Conservation (phyloP, 1,284 basidiomycete species). For the Trichosporon sp. region DNA sequence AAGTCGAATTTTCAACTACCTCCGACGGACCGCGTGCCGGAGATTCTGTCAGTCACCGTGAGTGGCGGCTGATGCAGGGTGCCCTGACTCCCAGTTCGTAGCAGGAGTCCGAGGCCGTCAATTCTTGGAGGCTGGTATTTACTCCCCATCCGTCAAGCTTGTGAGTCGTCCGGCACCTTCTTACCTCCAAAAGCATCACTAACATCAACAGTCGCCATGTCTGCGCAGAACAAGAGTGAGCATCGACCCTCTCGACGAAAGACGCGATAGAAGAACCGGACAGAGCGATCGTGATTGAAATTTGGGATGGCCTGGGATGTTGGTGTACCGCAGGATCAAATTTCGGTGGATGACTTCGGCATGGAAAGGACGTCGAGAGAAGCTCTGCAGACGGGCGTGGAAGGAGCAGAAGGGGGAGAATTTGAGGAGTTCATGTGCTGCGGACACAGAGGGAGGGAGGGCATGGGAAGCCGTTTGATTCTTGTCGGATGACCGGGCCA, state of each 20-base stretch:
- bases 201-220: constrained; percentile 6
- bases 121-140: constrained; percentile 2
- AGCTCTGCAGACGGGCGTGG: too few species aligned
- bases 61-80: neutral
- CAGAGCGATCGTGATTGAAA: neutral
- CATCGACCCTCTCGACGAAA: neutral
- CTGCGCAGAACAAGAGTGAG: constrained; percentile 8
- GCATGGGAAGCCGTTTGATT: too few species aligned
- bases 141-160: constrained; percentile 23
- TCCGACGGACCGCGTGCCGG: neutral
- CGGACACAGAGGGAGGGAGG: too few species aligned
- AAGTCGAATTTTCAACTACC: neutral
- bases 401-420: too few species aligned
- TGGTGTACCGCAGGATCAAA: too few species aligned
- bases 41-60: neutral
- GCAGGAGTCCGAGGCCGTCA: neutral
- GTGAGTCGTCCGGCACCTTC: constrained; percentile 13
- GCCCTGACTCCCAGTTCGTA: neutral
- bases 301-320: neutral
- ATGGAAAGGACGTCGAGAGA: too few species aligned
- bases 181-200: neutral
- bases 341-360: too few species aligned
- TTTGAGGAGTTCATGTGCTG: too few species aligned
- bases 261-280: neutral
- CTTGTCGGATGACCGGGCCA: too few species aligned